A percentile compares a stretch with the other conserved stretches of the same genome.
Evolutionary conservation across 345 rosid species (phyloP).

Genomic region (Raphanus raphanistrum): DNA sequence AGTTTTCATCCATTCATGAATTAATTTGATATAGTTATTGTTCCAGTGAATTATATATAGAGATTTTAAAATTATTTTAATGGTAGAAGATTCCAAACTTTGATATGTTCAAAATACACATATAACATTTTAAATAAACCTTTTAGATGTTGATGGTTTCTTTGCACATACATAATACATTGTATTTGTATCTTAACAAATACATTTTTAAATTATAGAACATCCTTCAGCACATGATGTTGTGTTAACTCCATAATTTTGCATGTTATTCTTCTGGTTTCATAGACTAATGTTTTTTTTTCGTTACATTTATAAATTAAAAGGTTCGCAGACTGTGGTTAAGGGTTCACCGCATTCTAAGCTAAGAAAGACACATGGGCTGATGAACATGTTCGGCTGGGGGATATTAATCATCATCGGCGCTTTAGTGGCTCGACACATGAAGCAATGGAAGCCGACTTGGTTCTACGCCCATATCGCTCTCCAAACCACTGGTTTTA

Average conservation of each 20-base stretch:
- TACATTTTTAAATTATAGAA: not conserved
- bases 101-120: too few species aligned
- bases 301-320: not conserved
- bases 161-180: too few species aligned
- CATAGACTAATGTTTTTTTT: not conserved
- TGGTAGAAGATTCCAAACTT: too few species aligned
- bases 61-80: too few species aligned
- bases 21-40: too few species aligned
- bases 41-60: too few species aligned
- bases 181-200: not conserved
- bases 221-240: not conserved
- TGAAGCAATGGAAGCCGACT: conserved; percentile 56
- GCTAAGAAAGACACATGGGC: conserved; percentile 73
- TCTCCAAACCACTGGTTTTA: conserved; percentile 56
- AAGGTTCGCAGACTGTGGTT: conserved; percentile 37
- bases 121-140: too few species aligned
- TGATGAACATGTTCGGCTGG: conserved; percentile 75
- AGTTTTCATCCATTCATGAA: too few species aligned
- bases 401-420: conserved; percentile 72
- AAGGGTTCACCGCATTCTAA: conserved; percentile 32
- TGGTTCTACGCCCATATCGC: conserved; percentile 70
- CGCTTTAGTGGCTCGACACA: conserved; percentile 57
- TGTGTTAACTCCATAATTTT: not conserved
- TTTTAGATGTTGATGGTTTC: too few species aligned
- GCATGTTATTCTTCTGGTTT: not conserved